Evolutionary conservation across 805 yeast species (phyloP).

Genomic region (Wickerhamomyces ciferrii): DNA sequence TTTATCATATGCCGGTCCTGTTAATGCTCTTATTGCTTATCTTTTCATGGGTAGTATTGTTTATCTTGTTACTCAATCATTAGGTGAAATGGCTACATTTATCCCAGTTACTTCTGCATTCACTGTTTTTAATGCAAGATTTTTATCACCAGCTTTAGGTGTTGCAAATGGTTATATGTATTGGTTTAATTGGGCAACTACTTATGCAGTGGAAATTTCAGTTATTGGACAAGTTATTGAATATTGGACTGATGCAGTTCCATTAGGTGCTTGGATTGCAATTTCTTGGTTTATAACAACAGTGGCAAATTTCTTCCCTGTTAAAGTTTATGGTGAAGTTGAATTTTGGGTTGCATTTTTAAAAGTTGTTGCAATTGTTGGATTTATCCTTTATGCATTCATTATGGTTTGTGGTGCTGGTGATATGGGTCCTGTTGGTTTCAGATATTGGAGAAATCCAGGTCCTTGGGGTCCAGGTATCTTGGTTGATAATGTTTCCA

Average conservation of each 20-base stretch:
- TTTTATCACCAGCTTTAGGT: constrained; percentile 60
- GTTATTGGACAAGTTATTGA: constrained; percentile 51
- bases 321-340: constrained; percentile 49
- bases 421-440: constrained; percentile 38
- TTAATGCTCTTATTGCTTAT: constrained; percentile 53
- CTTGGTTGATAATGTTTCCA: constrained; percentile 31
- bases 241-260: constrained; percentile 50
- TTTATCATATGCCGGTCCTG: constrained; percentile 48
- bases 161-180: constrained; percentile 67
- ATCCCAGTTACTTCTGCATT: constrained; percentile 62
- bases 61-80: constrained; percentile 55
- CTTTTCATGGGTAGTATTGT: constrained; percentile 58
- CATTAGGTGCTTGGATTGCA: constrained; percentile 57
- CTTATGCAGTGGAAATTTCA: constrained; percentile 57
- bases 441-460: constrained; percentile 44
- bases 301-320: constrained; percentile 43
- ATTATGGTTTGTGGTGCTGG: constrained; percentile 36
- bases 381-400: constrained; percentile 45
- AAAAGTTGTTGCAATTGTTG: constrained; percentile 52
- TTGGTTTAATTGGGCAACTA: constrained; percentile 71
- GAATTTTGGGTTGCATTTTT: constrained; percentile 58
- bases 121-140: constrained; percentile 57
- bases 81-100: constrained; percentile 73
- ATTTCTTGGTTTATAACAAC: constrained; percentile 45
- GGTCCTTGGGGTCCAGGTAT: constrained; percentile 66